Conservation (phyloP, 768 basidiomycete species). For the Psilocybe subaeruginosa region DNA sequence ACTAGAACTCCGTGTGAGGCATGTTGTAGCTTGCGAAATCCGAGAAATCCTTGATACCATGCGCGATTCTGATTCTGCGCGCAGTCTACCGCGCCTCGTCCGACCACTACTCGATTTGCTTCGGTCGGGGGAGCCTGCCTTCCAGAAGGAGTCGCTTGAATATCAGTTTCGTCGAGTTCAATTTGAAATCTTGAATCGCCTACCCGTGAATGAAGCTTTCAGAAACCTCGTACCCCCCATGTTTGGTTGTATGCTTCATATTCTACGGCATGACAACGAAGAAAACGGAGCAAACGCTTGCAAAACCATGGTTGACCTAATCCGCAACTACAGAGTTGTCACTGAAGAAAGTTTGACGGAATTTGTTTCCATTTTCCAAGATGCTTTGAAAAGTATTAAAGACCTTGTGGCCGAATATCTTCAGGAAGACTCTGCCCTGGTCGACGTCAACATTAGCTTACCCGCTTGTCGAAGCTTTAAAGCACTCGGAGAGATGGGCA, state of each 20-base stretch:
- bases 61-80: conserved; percentile 71
- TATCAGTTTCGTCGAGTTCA: conserved; percentile 86
- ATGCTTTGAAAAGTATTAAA: conserved; percentile 75
- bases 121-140: conserved; percentile 66
- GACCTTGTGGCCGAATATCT: conserved; percentile 76
- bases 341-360: conserved; percentile 76
- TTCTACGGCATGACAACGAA: conserved; percentile 91
- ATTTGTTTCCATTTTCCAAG: conserved; percentile 80
- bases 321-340: conserved; percentile 73
- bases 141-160: conserved; percentile 68
- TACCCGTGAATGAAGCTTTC: conserved; percentile 81
- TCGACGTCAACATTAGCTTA: conserved; percentile 63
- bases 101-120: conserved; percentile 75
- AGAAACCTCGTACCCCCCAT: conserved; percentile 68
- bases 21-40: conserved; percentile 73
- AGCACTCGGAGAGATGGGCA: conserved; percentile 90
- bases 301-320: conserved; percentile 90
- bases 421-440: conserved; percentile 57
- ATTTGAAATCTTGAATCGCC: conserved; percentile 87
- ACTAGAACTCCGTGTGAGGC: conserved; percentile 72
- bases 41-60: conserved; percentile 82
- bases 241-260: conserved; percentile 79
- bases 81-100: conserved; percentile 73
- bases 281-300: conserved; percentile 90
- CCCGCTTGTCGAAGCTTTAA: conserved; percentile 88